Base-by-base conservation (phyloP, 345 rosid species). In the Gossypium anomalum region DNA sequence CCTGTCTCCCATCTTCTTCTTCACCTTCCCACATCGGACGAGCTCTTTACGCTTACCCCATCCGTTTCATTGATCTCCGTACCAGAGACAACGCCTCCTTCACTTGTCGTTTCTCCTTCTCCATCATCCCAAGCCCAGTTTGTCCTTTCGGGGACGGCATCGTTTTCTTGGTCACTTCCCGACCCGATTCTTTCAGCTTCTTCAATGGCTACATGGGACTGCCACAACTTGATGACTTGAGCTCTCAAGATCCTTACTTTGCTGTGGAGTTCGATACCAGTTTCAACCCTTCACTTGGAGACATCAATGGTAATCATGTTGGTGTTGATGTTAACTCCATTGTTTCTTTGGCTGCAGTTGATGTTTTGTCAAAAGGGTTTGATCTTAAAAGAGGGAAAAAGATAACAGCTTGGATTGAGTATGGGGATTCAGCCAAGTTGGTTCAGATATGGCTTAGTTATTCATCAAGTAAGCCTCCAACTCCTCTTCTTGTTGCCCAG, bases 191-290 rank as follows among this genome's bases (percentile, higher is more conserved):
- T 25, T 89, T 89, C 73, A 79, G 79, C 78, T 85, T 82, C 75
- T 84, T 85, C 15, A 78, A 81, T 22, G 98, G 97, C 20, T 88
- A 83, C 81, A 81, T 88, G 80, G 97, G 93, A 1, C 88, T 93
- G 56, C 93, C 94, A 0, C 85, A 85, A 3, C 83, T 83, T 1
- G 67, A 68, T 2, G 70, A 66, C 48, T 77, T 80, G 9, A 79
- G 79, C 68, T 80, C 82, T 3, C 79, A 78, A 70, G 92, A 86
- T 63, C 87, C 94, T 14, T 86, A 83, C 83, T 3, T 91, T 1
- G 94, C 98, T 4, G 90, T 93, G 27, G 98, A 93, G 77, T 90
- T 93, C 76, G 98, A 90, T 56, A 93, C 97, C 0, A 72, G 78
- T 43, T 87, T 70, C 64, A 87, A 93, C 77, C 87, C 89, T 64